phyloP scores from a whole-genome alignment of 2,329 filamentous ascomycete genomes.

The Arthrobotrys sinensis region DNA sequence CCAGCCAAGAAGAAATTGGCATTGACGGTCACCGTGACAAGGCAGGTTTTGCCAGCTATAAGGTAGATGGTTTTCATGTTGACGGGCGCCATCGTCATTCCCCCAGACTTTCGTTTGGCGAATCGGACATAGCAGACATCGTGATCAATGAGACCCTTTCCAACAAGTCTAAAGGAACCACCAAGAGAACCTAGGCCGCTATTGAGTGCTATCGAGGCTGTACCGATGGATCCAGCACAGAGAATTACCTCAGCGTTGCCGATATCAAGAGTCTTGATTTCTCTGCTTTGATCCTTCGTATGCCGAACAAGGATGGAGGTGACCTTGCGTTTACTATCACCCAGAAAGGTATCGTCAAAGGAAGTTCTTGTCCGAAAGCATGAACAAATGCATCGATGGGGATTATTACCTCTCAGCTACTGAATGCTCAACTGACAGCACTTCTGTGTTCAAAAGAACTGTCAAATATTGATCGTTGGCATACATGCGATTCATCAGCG shows the following conservation, averaged over 20 bases:
- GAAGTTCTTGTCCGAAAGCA: no score
- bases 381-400: no score
- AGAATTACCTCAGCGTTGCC: conserved; percentile 21
- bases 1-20: conserved; percentile 14
- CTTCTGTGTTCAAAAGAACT: conserved; percentile 11
- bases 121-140: conserved; percentile 7
- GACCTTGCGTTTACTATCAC: no score
- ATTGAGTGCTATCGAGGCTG: conserved; percentile 12
- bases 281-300: no score
- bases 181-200: not conserved
- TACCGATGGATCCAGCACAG: conserved; percentile 10
- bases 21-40: conserved; percentile 16
- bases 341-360: no score
- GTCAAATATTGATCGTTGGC: conserved; percentile 16
- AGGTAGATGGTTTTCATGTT: not conserved
- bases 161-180: not conserved
- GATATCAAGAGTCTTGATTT: not conserved
- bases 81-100: not conserved
- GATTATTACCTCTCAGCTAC: no score
- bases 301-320: no score
- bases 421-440: not conserved
- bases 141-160: conserved; percentile 20
- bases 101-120: not conserved
- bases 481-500: conserved; percentile 16
- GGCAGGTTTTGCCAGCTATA: not conserved